Evolutionary conservation across 495 filamentous ascomycete species (phyloP), one percentile per base, ranked within the genome.

Genomic region (Bacidia rubella): DNA sequence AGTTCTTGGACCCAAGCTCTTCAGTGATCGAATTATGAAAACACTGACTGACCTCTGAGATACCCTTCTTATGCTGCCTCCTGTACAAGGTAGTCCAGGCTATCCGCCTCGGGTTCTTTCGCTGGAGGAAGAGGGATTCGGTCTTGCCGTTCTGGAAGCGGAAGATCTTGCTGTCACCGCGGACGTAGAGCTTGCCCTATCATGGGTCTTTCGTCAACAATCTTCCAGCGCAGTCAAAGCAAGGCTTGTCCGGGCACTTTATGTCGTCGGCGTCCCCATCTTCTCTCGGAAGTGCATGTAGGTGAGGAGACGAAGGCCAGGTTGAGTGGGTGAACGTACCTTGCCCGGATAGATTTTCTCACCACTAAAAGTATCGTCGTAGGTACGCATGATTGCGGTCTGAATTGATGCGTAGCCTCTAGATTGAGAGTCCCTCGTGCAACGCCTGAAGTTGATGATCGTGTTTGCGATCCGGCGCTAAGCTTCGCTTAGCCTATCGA

Each of bases 161-260:
- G 82, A 99, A 99, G 80, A 97, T 82, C 80, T 96, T 99, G 88
- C 87, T 95, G 80, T 99, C 92, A 67, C 89, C 88, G 74, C 92
- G 87, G 78, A 99, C 75, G 77, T 87, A 99, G 74, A 99, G 83
- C 77, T 97, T 97, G 76, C 90, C 90, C 90, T 96, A 56, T 59
- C 65, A 57, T 29, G 2, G 25, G 26, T 0, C 1, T n/a, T 25
- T 4, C 1, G 11, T 58, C 32, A 58, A 52, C 27, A 41, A 2
- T 50, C n/a, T 35, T 12, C 5, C 2, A 38, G 19, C 47, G 15
- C 15, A n/a, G 15, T 1, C 3, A 25, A 26, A 35, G 21, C n/a
- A n/a, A n/a, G n/a, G 40, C 11, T 15, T 43, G 41, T 7, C 9
- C 19, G 19, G n/a, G n/a, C n/a, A n/a, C n/a, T n/a, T n/a, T n/a